Base-by-base conservation (phyloP, 1,284 basidiomycete genomes). In the Trichosporon sp. region DNA sequence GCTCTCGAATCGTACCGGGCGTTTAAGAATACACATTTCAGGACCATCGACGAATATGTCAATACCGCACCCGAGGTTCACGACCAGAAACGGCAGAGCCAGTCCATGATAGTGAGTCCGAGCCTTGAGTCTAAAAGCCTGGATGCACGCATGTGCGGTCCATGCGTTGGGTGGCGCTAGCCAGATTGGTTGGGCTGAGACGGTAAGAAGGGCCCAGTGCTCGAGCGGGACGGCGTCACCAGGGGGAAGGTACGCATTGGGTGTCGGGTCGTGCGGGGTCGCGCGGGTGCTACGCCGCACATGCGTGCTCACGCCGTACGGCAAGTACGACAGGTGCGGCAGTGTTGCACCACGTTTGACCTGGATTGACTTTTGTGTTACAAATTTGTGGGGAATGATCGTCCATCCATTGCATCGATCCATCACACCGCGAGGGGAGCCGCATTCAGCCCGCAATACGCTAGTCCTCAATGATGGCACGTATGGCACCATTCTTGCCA, bases 361-460 rank as follows among this genome's bases (percentile, higher is more conserved):
- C 59, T n/a, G 31, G 32, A n/a, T 63, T 63, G 59, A 63, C 59
- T 63, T 63, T 63, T 35, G 31, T 35, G 59, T 35, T 32, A 63
- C 59, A 63, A 35, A 37, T 35, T 63, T 63, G 59, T 63, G 59
- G 59, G 59, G 59, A 63, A 63, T 11, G 59, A 63, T 63, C 59
- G 59, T 12, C 59, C 59, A 32, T 63, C 59, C 59, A 35, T 35
- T 63, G 59, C 59, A 63, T 35, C 59, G 31, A 63, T 48, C 65
- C 38, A 32, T 66, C 46, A 16, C 65, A 14, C 40, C 4, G 32
- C 65, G 21, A 32, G 38, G 21, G 31, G 37, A n/a, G 46, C 21
- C 21, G 65, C 26, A 26, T 26, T 19, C 65, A 31, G 26, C 32
- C 64, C 40, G 35, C 31, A 16, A 43, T 26, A 11, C 64, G 31